Conservation (phyloP, 768 basidiomycete species). For the Neoboletus magnificus region DNA sequence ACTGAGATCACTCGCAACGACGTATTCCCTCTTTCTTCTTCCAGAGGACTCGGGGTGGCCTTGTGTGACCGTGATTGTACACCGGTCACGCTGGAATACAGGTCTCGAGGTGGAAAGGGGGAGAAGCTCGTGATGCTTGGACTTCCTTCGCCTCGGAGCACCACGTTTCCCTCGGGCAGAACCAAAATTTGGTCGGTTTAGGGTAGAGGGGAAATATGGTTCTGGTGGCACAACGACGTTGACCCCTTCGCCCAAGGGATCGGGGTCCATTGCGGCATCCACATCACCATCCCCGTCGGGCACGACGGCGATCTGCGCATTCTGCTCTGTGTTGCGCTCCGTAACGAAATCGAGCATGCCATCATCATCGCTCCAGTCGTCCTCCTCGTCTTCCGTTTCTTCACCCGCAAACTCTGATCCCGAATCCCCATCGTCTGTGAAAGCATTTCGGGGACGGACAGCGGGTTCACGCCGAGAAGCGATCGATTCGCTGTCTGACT, state of each 20-base stretch:
- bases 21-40: constrained; percentile 63
- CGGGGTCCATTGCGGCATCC: constrained; percentile 58
- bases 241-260: constrained; percentile 89
- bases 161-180: constrained; percentile 32
- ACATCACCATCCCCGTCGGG: constrained; percentile 46
- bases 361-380: constrained; percentile 59
- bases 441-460: constrained; percentile 58
- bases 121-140: constrained; percentile 60
- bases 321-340: constrained; percentile 84
- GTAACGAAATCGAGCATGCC: constrained; percentile 72
- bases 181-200: constrained; percentile 51
- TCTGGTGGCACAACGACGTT: constrained; percentile 84
- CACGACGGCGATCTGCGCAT: constrained; percentile 50
- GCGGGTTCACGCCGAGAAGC: constrained; percentile 35
- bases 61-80: constrained; percentile 85
- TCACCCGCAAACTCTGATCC: constrained; percentile 56
- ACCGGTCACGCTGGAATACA: constrained; percentile 85
- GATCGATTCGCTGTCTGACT: constrained; percentile 48
- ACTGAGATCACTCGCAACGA: constrained; percentile 92
- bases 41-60: constrained; percentile 68
- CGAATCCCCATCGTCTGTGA: constrained; percentile 57
- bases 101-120: constrained; percentile 71
- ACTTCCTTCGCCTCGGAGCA: constrained; percentile 55
- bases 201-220: constrained; percentile 75
- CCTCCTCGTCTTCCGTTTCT: constrained; percentile 54